Percentiles rank a stretch among this genome's conserved stretches.
Evolutionary conservation across 116 monocot genomes (phyloP).

Genomic region (Cymodocea nodosa): DNA sequence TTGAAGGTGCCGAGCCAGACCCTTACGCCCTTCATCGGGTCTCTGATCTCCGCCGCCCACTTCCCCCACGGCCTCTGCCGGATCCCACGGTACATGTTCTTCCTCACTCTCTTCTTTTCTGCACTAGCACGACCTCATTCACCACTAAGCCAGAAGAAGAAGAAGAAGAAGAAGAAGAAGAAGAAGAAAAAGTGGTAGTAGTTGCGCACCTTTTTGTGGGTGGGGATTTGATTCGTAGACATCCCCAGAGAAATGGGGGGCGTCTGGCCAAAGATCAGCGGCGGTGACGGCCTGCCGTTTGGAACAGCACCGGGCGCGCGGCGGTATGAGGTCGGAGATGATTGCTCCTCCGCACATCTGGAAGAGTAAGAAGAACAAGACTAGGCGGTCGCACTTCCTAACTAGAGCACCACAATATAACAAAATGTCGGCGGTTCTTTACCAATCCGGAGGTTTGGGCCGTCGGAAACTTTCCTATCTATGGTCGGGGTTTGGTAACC

Average conservation of each 20-base stretch:
- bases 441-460: too few relatives aligned
- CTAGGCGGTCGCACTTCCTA: too few relatives aligned
- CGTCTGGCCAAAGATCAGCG: constrained; percentile 29
- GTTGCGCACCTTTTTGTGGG: constrained; percentile 8
- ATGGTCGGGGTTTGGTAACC: too few relatives aligned
- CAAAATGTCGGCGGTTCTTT: too few relatives aligned
- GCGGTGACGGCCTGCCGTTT: constrained; percentile 4
- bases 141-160: too few relatives aligned
- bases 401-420: too few relatives aligned
- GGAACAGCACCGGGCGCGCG: neutral
- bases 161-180: too few relatives aligned
- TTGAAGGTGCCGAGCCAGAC: constrained; percentile 77
- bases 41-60: constrained; percentile 81
- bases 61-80: constrained; percentile 68
- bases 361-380: neutral
- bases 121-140: too few relatives aligned
- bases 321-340: constrained; percentile 32
- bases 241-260: neutral
- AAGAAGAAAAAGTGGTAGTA: too few relatives aligned
- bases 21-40: constrained; percentile 50
- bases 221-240: neutral
- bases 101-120: constrained; percentile 33
- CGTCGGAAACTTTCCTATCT: too few relatives aligned
- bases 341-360: constrained; percentile 47
- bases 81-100: constrained; percentile 60